Evolutionary conservation across 345 rosid genomes (phyloP).

Genomic region (Adansonia digitata): DNA sequence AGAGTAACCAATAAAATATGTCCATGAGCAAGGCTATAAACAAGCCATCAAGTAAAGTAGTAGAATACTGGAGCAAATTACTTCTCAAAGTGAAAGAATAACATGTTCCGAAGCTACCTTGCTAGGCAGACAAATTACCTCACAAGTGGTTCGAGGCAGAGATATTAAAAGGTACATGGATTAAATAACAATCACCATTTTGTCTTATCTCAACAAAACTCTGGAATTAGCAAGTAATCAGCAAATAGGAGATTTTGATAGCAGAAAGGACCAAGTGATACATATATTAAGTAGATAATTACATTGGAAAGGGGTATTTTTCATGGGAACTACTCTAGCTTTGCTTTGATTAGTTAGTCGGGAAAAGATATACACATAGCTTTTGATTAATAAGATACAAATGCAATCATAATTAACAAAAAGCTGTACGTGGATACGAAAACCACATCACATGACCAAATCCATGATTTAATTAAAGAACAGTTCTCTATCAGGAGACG

Average conservation of each 20-base stretch:
- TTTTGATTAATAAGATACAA: not conserved
- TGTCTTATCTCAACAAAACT: not conserved
- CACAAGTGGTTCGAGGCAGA: not conserved
- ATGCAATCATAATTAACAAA: not conserved
- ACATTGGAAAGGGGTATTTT: not conserved
- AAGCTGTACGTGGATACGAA: not conserved
- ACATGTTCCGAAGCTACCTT: not conserved
- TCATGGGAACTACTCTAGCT: not conserved
- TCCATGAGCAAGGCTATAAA: not conserved
- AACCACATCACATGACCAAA: not conserved
- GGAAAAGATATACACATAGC: not conserved
- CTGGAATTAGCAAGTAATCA: not conserved
- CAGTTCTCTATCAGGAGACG: not conserved
- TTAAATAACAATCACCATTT: not conserved
- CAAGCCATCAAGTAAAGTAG: not conserved
- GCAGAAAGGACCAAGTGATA: not conserved
- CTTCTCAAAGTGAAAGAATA: not conserved
- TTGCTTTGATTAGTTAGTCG: not conserved
- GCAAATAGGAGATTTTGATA: not conserved
- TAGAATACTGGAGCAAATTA: not conserved
- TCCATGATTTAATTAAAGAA: not conserved
- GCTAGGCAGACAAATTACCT: not conserved
- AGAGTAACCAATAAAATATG: not conserved
- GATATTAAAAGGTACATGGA: not conserved
- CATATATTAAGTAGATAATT: not conserved